These are phyloP conservation scores for Tuber microsphaerosporum DNA, from an alignment of 495 filamentous ascomycete genomes.

Conservation along the genomic window DNA sequence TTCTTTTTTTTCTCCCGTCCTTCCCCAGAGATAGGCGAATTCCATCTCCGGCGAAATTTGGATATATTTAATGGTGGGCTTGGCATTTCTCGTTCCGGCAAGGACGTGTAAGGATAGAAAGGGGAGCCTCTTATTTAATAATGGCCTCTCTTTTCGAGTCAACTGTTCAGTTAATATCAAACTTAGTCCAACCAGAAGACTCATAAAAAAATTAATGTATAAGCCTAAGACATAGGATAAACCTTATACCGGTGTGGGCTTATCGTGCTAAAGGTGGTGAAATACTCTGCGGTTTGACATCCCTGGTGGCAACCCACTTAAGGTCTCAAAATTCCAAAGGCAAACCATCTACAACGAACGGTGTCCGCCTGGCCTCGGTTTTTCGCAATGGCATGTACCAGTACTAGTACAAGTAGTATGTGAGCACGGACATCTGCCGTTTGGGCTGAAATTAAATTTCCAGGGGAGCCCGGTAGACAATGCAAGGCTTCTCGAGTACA, in stretches of 20 bases:
- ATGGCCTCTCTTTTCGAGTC: neutral
- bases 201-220: neutral
- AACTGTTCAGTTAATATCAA: neutral
- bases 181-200: neutral
- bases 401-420: neutral
- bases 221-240: neutral
- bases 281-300: neutral
- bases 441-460: neutral
- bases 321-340: neutral
- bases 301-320: slow-evolving; percentile 1
- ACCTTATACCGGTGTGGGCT: neutral
- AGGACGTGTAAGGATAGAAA: neutral
- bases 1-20: neutral
- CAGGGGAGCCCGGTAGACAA: slow-evolving; percentile 2
- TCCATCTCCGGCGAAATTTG: neutral
- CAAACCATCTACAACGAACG: neutral
- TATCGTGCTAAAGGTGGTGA: neutral
- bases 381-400: neutral
- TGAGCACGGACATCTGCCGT: slow-evolving; percentile 1
- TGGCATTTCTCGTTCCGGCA: neutral
- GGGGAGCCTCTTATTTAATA: neutral
- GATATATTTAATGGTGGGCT: neutral
- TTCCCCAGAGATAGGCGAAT: neutral
- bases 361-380: neutral
- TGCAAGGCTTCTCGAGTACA: neutral